Conservation (phyloP, 768 basidiomycete genomes). For the Lactarius hengduanensis region DNA sequence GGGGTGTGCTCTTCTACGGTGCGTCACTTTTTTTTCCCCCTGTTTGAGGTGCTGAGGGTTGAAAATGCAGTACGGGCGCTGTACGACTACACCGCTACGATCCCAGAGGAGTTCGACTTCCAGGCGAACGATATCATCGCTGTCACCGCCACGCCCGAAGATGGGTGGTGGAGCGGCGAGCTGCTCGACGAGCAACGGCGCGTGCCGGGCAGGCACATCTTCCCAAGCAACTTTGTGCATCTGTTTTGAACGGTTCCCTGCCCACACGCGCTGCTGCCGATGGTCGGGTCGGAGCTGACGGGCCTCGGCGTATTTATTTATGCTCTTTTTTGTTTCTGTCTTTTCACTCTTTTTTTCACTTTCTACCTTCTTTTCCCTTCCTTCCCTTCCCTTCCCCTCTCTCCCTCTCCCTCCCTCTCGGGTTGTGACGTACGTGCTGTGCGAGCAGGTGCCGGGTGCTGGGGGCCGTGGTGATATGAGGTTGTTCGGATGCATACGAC, state of each 20-base stretch:
- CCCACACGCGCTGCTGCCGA: too few relatives aligned
- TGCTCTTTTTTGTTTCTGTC: background rate
- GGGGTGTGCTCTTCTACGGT: slow-evolving; percentile 88
- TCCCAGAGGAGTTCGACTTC: slow-evolving; percentile 95
- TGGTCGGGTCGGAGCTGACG: too few relatives aligned
- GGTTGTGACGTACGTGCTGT: background rate
- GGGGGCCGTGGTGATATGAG: background rate
- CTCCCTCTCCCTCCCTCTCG: background rate
- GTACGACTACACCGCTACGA: slow-evolving; percentile 82
- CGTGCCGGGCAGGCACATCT: slow-evolving; percentile 69
- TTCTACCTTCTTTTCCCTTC: too few relatives aligned
- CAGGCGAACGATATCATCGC: slow-evolving; percentile 94
- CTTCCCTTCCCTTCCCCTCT: too few relatives aligned
- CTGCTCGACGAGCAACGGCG: slow-evolving; percentile 74
- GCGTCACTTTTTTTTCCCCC: slow-evolving; percentile 31
- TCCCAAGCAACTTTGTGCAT: slow-evolving; percentile 88
- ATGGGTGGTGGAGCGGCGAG: slow-evolving; percentile 97
- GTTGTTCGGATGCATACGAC: background rate
- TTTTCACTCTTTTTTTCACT: background rate
- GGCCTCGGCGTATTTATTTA: slow-evolving; percentile 7
- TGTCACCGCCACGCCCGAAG: slow-evolving; percentile 89
- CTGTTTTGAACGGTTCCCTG: slow-evolving; percentile 50
- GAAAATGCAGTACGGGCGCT: slow-evolving; percentile 73
- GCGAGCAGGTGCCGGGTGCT: background rate
- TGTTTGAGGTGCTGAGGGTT: slow-evolving; percentile 9